phyloP scores from a whole-genome alignment of 2,329 filamentous ascomycete genomes.

The Hawksworthiomyces lignivorus region DNA sequence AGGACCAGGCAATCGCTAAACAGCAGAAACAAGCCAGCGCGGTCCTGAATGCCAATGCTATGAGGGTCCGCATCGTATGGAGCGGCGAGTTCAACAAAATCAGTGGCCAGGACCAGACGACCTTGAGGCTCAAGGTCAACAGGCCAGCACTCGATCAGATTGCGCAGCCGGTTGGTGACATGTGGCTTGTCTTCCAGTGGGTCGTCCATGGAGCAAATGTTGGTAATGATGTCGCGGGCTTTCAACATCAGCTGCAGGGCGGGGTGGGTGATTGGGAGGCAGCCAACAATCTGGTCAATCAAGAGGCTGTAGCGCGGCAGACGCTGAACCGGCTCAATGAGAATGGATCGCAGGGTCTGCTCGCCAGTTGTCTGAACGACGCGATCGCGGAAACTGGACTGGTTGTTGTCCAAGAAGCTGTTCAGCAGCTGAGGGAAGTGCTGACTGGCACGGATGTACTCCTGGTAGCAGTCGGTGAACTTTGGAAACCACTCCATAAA shows the following conservation, averaged over 20 bases:
- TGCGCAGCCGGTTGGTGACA: conserved; percentile 64
- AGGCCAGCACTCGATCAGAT: conserved; percentile 73
- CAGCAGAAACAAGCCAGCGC: conserved; percentile 66
- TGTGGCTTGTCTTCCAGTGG: conserved; percentile 63
- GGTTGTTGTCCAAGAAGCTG: conserved; percentile 57
- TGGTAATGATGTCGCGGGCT: conserved; percentile 86
- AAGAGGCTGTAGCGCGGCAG: conserved; percentile 91
- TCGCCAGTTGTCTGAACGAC: conserved; percentile 79
- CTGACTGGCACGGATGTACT: conserved; percentile 87
- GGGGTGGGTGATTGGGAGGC: conserved; percentile 77
- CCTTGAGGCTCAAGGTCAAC: conserved; percentile 62
- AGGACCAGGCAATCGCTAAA: conserved; percentile 78
- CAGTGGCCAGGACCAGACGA: conserved; percentile 71
- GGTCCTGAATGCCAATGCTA: conserved; percentile 39
- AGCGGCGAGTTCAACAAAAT: conserved; percentile 68
- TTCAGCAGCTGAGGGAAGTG: conserved; percentile 77
- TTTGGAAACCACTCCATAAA: conserved; percentile 88
- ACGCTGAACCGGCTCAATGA: conserved; percentile 94
- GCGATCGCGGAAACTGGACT: conserved; percentile 74
- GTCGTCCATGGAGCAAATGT: conserved; percentile 89
- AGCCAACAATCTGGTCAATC: conserved; percentile 89
- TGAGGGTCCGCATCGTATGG: conserved; percentile 49
- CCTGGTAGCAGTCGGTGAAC: conserved; percentile 84
- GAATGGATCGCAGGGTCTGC: conserved; percentile 78
- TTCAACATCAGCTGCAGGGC: conserved; percentile 77